Evolutionary conservation across 495 filamentous ascomycete genomes (phyloP).

Genomic region (Pyronema domesticum): DNA sequence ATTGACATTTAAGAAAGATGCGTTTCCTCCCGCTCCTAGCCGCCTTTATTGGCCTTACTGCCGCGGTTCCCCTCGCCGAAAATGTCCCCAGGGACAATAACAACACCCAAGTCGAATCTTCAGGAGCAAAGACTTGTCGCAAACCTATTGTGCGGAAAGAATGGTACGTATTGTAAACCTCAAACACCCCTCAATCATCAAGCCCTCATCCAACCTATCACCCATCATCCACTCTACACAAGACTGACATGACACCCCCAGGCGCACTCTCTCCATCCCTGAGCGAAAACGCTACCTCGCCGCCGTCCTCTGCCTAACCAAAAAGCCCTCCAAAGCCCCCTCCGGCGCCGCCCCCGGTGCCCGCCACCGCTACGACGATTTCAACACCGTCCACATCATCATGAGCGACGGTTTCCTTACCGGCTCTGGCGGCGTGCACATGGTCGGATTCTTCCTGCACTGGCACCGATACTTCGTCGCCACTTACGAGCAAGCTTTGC

Average conservation of each 20-base stretch:
- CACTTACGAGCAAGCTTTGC: slow-evolving; percentile 44
- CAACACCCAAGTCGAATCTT: background rate
- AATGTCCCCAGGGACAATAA: background rate
- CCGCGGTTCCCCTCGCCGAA: background rate
- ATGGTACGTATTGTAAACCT: background rate
- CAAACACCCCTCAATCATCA: background rate
- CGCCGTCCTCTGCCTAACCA: slow-evolving; percentile 46
- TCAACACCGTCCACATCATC: slow-evolving; percentile 3
- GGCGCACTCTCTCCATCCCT: slow-evolving; percentile 31
- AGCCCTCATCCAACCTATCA: background rate
- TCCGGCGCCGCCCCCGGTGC: slow-evolving; percentile 4
- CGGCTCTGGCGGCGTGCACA: background rate
- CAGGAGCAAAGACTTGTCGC: background rate
- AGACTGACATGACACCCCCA: slow-evolving; percentile 9
- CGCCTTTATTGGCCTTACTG: background rate
- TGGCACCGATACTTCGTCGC: slow-evolving; percentile 56
- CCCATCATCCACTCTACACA: no score
- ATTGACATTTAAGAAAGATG: background rate
- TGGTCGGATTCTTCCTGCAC: slow-evolving; percentile 41
- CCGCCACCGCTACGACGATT: slow-evolving; percentile 42
- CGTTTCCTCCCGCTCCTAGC: background rate
- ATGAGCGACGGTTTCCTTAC: background rate
- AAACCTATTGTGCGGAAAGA: background rate
- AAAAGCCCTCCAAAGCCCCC: slow-evolving; percentile 27
- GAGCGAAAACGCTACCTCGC: slow-evolving; percentile 42